A percentile compares a stretch with the other conserved stretches of the same genome.
phyloP scores from a whole-genome alignment of 352 stramenopile species.

The Blastocystis sp. region DNA sequence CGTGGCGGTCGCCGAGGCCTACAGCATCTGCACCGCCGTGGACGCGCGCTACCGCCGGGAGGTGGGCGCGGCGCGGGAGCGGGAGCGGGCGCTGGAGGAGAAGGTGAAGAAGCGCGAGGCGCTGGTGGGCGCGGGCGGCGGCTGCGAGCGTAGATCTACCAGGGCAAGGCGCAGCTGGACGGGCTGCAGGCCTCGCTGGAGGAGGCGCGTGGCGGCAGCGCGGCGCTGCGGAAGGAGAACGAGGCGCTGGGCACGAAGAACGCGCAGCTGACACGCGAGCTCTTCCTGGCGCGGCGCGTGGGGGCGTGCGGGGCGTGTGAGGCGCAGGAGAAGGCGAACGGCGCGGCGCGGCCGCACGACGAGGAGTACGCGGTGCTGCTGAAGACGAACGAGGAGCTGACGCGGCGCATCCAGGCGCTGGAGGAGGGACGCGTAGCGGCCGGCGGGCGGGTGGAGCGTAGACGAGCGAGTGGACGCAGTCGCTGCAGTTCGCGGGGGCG shows the following conservation, averaged over 20 bases:
- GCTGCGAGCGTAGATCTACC: neutral
- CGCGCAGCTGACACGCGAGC: conserved; percentile 37
- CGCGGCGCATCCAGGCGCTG: conserved; percentile 1
- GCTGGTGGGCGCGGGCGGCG: neutral
- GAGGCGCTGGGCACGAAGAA: conserved; percentile 47
- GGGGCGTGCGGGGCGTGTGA: neutral
- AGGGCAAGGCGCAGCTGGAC: conserved; percentile 35
- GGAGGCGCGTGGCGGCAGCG: neutral
- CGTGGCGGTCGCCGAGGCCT: neutral
- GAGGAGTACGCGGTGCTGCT: conserved; percentile 36
- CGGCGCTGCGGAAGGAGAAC: conserved; percentile 14
- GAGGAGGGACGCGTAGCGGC: neutral
- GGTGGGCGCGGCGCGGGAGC: neutral
- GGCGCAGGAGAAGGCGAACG: neutral
- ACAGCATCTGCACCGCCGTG: neutral
- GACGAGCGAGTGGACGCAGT: neutral
- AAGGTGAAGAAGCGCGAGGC: neutral
- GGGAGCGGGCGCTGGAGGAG: neutral
- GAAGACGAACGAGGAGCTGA: conserved; percentile 37
- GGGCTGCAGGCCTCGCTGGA: neutral
- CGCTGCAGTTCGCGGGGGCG: neutral
- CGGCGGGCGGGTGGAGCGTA: neutral
- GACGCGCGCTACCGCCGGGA: neutral
- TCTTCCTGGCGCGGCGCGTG: conserved; percentile 31
- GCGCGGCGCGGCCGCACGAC: neutral